Evolutionary conservation across 805 yeast genomes (phyloP).

Genomic region (Ogataea trehaloabstinens): DNA sequence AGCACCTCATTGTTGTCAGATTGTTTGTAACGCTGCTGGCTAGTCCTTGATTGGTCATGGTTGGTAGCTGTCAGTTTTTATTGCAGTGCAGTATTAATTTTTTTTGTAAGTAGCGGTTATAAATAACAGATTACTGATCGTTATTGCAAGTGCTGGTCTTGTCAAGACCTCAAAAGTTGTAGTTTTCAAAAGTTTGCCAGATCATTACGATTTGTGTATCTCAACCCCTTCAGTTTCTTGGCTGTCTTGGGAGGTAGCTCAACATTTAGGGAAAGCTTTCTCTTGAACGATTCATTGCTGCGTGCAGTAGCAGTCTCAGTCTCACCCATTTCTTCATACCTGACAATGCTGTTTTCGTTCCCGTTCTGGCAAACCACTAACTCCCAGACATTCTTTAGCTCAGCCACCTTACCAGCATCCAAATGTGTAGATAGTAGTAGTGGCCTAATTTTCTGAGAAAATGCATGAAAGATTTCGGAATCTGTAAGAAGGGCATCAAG

Average conservation of each 20-base stretch:
- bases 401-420: slow-evolving; percentile 8
- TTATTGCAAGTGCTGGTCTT: too few relatives aligned
- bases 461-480: slow-evolving; percentile 4
- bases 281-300: slow-evolving; percentile 8
- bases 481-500: slow-evolving; percentile 5
- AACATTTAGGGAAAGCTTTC: slow-evolving; percentile 11
- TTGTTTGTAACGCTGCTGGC: slow-evolving; percentile 3
- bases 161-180: too few relatives aligned
- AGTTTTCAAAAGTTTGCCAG: slow-evolving; percentile 10
- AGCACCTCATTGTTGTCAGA: background rate
- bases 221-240: slow-evolving; percentile 19
- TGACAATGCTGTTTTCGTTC: slow-evolving; percentile 14
- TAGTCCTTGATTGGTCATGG: slow-evolving; percentile 13
- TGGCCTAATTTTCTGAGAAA: slow-evolving; percentile 11
- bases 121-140: too few relatives aligned
- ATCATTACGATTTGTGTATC: slow-evolving; percentile 18
- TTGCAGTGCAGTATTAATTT: slow-evolving; percentile 3
- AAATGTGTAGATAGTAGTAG: slow-evolving; percentile 6
- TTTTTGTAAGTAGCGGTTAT: slow-evolving; percentile 1
- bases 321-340: background rate
- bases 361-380: slow-evolving; percentile 12
- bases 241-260: slow-evolving; percentile 3
- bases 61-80: slow-evolving; percentile 4
- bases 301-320: slow-evolving; percentile 1
- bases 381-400: slow-evolving; percentile 21